A percentile compares a stretch with the other conserved stretches of the same genome.
phyloP scores from a whole-genome alignment of 805 yeast species.

The Metschnikowia santaceciliae region DNA sequence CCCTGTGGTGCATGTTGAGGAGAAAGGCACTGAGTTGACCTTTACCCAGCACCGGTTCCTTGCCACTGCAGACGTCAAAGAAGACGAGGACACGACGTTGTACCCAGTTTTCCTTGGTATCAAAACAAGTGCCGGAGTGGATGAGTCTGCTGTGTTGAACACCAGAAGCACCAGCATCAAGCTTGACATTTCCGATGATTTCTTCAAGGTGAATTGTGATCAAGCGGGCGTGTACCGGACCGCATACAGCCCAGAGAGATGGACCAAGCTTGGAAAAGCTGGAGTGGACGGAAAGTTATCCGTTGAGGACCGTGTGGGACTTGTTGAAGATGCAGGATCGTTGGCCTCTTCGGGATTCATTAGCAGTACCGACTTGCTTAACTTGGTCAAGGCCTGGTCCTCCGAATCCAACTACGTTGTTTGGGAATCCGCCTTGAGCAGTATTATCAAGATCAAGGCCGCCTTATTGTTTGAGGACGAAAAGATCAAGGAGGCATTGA shows the following conservation, averaged over 20 bases:
- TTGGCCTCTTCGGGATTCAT: slow-evolving; percentile 69
- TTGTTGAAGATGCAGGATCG: slow-evolving; percentile 75
- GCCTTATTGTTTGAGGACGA: slow-evolving; percentile 56
- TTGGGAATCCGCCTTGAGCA: slow-evolving; percentile 57
- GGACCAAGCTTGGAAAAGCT: slow-evolving; percentile 62
- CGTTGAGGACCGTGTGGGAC: slow-evolving; percentile 74
- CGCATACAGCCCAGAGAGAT: slow-evolving; percentile 63
- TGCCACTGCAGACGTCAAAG: slow-evolving; percentile 71
- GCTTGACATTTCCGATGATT: slow-evolving; percentile 39
- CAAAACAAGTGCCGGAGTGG: slow-evolving; percentile 55
- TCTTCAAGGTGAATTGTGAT: slow-evolving; percentile 68
- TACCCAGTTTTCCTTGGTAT: slow-evolving; percentile 72
- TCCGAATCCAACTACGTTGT: slow-evolving; percentile 60
- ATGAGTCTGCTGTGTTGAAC: slow-evolving; percentile 54
- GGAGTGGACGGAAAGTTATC: slow-evolving; percentile 57
- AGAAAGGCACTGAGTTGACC: slow-evolving; percentile 42
- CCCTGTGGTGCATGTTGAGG: slow-evolving; percentile 64
- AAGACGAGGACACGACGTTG: slow-evolving; percentile 64
- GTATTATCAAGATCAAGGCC: slow-evolving; percentile 45
- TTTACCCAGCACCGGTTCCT: slow-evolving; percentile 72
- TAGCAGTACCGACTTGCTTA: slow-evolving; percentile 56
- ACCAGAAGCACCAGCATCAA: slow-evolving; percentile 39
- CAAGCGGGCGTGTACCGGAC: slow-evolving; percentile 76
- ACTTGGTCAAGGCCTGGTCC: slow-evolving; percentile 58
- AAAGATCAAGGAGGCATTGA: slow-evolving; percentile 44